Evolutionary conservation across 1,284 basidiomycete genomes (phyloP).

Genomic region (Neonothopanus nambi): DNA sequence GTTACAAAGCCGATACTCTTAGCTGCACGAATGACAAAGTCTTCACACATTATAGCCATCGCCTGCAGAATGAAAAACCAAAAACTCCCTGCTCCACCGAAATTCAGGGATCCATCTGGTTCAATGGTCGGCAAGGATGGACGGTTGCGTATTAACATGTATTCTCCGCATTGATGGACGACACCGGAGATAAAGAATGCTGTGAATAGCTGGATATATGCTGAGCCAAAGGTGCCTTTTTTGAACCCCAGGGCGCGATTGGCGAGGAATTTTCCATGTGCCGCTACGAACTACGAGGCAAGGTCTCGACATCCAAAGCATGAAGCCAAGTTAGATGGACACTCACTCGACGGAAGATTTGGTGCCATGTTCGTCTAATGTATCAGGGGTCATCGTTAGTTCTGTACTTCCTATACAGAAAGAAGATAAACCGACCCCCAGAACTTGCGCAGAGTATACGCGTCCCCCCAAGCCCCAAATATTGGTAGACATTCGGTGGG

Average conservation of each 20-base stretch:
- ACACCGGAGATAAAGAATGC: conserved; percentile 9
- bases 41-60: conserved; percentile 1
- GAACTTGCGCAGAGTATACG: conserved; percentile 25
- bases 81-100: neutral
- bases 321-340: neutral
- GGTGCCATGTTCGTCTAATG: conserved; percentile 9
- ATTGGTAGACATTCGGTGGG: conserved; percentile 27
- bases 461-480: conserved; percentile 22
- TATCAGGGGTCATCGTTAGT: neutral
- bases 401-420: no score
- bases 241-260: neutral
- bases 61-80: conserved; percentile 9
- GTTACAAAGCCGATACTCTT: neutral
- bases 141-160: neutral
- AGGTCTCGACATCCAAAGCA: neutral
- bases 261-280: conserved; percentile 1
- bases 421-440: conserved; percentile 26
- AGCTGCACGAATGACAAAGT: neutral
- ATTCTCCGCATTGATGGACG: conserved; percentile 11
- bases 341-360: neutral
- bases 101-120: neutral
- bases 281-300: neutral
- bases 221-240: neutral
- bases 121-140: neutral
- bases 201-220: conserved; percentile 1